phyloP scores from a whole-genome alignment of 2,329 filamentous ascomycete species.

The Fusarium hainanense region DNA sequence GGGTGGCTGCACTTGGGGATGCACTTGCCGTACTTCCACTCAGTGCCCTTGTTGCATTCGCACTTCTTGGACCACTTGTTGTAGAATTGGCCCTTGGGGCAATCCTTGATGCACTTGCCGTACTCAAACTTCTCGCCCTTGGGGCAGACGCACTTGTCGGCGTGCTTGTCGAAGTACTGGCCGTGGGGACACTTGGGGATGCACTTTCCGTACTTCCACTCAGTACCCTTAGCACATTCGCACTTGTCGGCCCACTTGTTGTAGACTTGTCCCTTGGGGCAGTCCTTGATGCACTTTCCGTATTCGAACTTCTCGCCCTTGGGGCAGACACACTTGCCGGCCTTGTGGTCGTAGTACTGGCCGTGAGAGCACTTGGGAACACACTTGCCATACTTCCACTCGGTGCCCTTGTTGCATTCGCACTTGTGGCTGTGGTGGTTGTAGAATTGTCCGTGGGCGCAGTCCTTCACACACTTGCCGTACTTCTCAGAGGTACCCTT shows the following conservation, averaged over 20 bases:
- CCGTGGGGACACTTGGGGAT: constrained; percentile 3
- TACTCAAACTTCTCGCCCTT: constrained; percentile 10
- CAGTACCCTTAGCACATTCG: constrained; percentile 37
- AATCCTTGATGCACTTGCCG: constrained; percentile 22
- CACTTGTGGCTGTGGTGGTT: background rate
- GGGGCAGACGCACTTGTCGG: constrained; percentile 12
- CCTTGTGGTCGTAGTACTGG: constrained; percentile 6
- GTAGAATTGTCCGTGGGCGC: constrained; percentile 5
- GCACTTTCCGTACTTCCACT: constrained; percentile 31
- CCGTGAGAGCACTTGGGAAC: background rate
- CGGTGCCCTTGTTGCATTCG: constrained; percentile 7
- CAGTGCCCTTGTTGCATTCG: constrained; percentile 17
- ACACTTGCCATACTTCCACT: constrained; percentile 24
- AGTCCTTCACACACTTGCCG: constrained; percentile 17
- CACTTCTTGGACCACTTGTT: constrained; percentile 3
- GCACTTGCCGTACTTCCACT: constrained; percentile 18
- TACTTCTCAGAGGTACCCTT: background rate
- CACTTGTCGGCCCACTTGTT: constrained; percentile 29
- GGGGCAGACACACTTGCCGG: constrained; percentile 11
- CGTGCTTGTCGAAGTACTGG: background rate
- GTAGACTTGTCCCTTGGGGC: constrained; percentile 35
- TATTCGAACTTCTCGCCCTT: constrained; percentile 18
- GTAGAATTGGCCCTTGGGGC: constrained; percentile 17
- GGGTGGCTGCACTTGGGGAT: background rate
- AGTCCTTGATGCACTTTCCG: constrained; percentile 20